A percentile compares a stretch with the other conserved stretches of the same genome.
These are phyloP conservation scores for Alternaria triticimaculans DNA, from an alignment of 2,329 filamentous ascomycete species.

Conservation along the genomic window DNA sequence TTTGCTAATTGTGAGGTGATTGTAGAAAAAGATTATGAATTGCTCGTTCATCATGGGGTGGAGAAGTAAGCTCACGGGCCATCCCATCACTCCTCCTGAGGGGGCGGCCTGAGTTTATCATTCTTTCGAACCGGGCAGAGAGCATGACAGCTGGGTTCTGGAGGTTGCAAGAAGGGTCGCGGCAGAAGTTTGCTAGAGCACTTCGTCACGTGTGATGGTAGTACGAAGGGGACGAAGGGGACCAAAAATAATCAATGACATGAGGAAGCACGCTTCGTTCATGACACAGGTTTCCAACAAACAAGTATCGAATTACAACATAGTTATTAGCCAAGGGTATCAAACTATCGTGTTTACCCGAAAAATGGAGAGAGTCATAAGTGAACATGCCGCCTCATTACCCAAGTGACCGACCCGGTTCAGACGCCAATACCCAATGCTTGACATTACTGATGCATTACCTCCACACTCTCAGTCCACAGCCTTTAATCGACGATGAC, in stretches of 20 bases:
- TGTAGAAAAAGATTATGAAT: conserved; percentile 16
- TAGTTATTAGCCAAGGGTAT: neutral
- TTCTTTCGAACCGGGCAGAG: neutral
- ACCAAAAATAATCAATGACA: neutral
- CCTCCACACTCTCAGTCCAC: neutral
- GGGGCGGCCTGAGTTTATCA: neutral
- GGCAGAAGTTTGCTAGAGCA: neutral
- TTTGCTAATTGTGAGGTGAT: neutral
- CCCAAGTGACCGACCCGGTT: neutral
- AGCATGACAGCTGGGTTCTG: neutral
- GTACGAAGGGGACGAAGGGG: neutral
- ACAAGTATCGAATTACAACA: neutral
- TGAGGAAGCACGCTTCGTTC: neutral
- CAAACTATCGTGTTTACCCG: neutral
- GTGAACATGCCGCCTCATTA: neutral
- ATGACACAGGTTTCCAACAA: neutral
- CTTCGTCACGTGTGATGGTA: neutral
- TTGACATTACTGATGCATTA: neutral
- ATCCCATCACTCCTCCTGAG: neutral
- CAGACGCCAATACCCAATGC: neutral
- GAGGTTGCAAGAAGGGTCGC: neutral
- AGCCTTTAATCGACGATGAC: conserved; percentile 20
- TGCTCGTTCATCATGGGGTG: conserved; percentile 21
- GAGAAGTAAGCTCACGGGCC: neutral
- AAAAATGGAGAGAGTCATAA: neutral